A percentile compares a stretch with the other conserved stretches of the same genome.
Conservation (phyloP, 106 monocot genomes). For the Alisma plantagoaquatica region DNA sequence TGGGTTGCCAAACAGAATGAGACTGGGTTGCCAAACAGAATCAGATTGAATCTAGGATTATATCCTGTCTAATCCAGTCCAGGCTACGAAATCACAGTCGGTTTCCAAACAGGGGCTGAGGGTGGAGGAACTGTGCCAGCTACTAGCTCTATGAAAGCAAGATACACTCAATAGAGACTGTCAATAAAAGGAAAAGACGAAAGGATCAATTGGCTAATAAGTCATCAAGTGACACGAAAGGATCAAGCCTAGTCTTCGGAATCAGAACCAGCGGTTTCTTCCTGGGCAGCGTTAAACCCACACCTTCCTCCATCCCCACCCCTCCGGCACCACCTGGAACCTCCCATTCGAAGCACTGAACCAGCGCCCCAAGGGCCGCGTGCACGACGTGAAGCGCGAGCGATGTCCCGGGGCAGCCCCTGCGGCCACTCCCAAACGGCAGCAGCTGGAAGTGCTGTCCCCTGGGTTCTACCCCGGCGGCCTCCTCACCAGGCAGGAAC, state of each 20-base stretch:
- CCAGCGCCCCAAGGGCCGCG: constrained; percentile 8
- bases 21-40: no score
- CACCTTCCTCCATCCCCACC: constrained; percentile 28
- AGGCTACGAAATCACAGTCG: no score
- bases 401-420: constrained; percentile 18
- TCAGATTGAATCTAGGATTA: no score
- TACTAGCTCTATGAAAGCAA: no score
- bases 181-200: no score
- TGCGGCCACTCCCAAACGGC: constrained; percentile 34
- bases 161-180: no score
- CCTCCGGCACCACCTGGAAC: neutral
- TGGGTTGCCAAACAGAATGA: no score
- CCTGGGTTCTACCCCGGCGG: constrained; percentile 3
- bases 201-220: no score
- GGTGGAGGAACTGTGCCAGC: no score
- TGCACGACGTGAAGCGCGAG: constrained; percentile 24
- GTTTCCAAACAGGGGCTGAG: no score
- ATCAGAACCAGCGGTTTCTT: constrained; percentile 24
- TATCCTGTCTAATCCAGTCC: no score
- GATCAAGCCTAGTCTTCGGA: constrained; percentile 7
- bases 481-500: neutral
- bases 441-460: constrained; percentile 24
- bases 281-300: constrained; percentile 16
- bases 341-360: constrained; percentile 37
- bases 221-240: no score